These are phyloP conservation scores for Heliocybe sulcata DNA, from an alignment of 1,284 basidiomycete genomes.

Conservation along the genomic window DNA sequence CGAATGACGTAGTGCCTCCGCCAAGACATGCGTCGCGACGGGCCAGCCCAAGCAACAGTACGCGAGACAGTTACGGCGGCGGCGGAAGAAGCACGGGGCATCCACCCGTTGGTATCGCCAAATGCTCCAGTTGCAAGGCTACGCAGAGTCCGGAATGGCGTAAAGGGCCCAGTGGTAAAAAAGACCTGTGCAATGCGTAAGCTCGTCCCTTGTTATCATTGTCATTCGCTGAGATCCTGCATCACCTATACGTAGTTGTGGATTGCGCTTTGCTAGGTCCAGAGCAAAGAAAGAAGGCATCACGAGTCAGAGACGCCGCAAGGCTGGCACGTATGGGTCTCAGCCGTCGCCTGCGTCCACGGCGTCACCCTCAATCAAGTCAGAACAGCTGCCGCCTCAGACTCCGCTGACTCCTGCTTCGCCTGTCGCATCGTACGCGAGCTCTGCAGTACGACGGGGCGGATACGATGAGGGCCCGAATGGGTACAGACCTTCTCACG, in stretches of 20 bases:
- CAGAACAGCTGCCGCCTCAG: background rate
- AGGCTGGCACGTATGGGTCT: constrained; percentile 24
- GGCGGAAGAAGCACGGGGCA: constrained; percentile 35
- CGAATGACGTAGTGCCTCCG: constrained; percentile 51
- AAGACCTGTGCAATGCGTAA: constrained; percentile 92
- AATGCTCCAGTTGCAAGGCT: constrained; percentile 80
- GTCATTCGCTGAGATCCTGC: constrained; percentile 15
- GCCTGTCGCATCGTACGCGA: background rate
- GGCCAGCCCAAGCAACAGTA: constrained; percentile 32
- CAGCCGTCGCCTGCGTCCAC: background rate
- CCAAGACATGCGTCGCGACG: constrained; percentile 55
- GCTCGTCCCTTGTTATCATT: constrained; percentile 25
- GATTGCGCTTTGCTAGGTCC: constrained; percentile 73
- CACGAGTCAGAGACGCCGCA: constrained; percentile 32
- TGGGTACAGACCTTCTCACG: background rate
- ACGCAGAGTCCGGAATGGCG: constrained; percentile 91
- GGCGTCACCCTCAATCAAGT: background rate
- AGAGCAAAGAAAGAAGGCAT: constrained; percentile 76
- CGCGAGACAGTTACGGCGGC: constrained; percentile 21
- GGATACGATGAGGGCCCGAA: background rate
- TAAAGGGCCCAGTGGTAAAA: constrained; percentile 85
- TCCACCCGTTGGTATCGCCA: constrained; percentile 66
- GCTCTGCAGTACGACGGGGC: background rate
- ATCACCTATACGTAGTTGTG: constrained; percentile 47
- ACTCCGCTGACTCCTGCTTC: background rate